These are phyloP conservation scores for Solanum ahanhuiri DNA, from an alignment of 257 asterid species.

Conservation along the genomic window DNA sequence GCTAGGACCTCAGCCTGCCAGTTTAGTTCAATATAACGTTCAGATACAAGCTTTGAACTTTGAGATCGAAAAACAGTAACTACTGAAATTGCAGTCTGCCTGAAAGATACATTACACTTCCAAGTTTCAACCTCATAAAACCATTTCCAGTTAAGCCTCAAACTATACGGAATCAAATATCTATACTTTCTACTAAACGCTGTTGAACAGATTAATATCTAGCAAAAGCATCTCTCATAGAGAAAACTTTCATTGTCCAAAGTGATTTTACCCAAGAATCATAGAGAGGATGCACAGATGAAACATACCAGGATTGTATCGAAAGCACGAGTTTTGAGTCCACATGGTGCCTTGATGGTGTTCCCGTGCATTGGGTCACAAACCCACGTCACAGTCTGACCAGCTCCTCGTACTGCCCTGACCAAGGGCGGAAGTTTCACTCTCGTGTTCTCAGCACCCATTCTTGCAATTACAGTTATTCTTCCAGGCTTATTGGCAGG, in stretches of 20 bases:
- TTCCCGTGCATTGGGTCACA: conserved; percentile 88
- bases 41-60: not conserved
- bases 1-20: conserved; percentile 65
- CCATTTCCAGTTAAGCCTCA: not conserved
- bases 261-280: not conserved
- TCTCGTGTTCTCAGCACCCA: conserved; percentile 89
- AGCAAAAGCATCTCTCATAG: not conserved
- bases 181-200: not conserved
- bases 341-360: conserved; percentile 82
- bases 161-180: not conserved
- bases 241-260: not conserved
- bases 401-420: conserved; percentile 69
- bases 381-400: conserved; percentile 73
- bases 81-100: not conserved
- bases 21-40: not conserved
- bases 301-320: conserved; percentile 63
- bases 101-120: not conserved
- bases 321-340: conserved; percentile 74
- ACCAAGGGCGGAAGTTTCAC: conserved; percentile 72
- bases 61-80: not conserved
- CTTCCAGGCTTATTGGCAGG: conserved; percentile 68
- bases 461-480: conserved; percentile 61
- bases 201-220: not conserved
- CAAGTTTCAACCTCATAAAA: not conserved
- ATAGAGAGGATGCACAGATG: not conserved